Conservation (phyloP, 1,284 basidiomycete species). For the Schizophyllum amplum region DNA sequence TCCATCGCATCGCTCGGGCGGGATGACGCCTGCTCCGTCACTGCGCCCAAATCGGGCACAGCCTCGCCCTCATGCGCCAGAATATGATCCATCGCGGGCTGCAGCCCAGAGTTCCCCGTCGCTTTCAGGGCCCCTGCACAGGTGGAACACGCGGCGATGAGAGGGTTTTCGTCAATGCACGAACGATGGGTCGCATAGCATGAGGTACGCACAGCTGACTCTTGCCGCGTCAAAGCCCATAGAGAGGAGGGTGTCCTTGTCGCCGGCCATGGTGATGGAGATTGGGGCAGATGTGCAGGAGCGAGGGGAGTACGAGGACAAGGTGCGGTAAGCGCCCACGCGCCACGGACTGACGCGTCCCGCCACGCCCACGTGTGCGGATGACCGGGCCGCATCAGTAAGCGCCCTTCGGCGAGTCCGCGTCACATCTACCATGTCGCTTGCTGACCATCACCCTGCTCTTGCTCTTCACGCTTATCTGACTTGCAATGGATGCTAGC, state of each 20-base stretch:
- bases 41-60: constrained; percentile 51
- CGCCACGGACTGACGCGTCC: background rate
- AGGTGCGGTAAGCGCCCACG: background rate
- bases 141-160: too few relatives aligned
- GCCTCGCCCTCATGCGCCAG: constrained; percentile 70
- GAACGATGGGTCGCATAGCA: constrained; percentile 4
- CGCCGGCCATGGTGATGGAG: constrained; percentile 40
- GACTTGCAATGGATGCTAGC: background rate
- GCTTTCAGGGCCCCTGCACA: constrained; percentile 75
- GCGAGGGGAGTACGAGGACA: background rate
- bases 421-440: too few relatives aligned
- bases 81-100: constrained; percentile 86
- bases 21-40: constrained; percentile 21
- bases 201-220: constrained; percentile 62
- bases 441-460: too few relatives aligned
- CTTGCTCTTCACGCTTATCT: background rate
- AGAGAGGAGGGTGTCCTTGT: constrained; percentile 72
- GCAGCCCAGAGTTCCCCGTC: constrained; percentile 70
- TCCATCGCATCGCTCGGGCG: constrained; percentile 34
- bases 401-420: too few relatives aligned
- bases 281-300: background rate
- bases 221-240: constrained; percentile 85
- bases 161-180: constrained; percentile 2
- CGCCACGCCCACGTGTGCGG: background rate
- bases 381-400: background rate